Base-by-base conservation (phyloP, 225 moss, liverwort and hornwort species). In the Sphagnum tenellum region DNA sequence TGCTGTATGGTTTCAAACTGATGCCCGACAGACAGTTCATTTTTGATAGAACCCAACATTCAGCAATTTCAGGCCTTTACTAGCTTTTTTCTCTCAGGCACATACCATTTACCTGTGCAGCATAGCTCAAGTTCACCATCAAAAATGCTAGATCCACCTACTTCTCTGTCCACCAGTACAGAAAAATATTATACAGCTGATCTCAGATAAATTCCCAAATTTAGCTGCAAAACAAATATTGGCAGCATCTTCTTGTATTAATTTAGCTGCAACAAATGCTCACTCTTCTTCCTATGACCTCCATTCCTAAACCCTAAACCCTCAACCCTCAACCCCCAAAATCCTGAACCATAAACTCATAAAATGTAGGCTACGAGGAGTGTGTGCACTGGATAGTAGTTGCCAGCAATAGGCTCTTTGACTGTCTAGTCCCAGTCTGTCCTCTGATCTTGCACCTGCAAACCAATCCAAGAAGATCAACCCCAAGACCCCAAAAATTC, bases 381-480 rank as follows among this genome's bases (percentile, higher is more conserved):
- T 50, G 44, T 67, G 29, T 29, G 29, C 1, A 92, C 94, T 59
- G 98, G 98, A 76, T 99, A 99, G 57, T 99, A 99, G 69, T 99
- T 99, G 72, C 93, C 93, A 5, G 98, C 98, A 70, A 93, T 63
- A 66, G 88, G 89, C 72, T 99, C 90, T 49, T 78, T 86, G 46
- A 99, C 90, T 62, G 86, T 79, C 69, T 89, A 68, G n/a, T 82
- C 78, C 93, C 90, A 99, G 61, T 99, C 98, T 12, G 87, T 49
- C 64, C 93, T 79, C 73, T 81, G 83, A 73, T 99, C 81, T 53
- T 87, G 82, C 60, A 90, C 81, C 95, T 95, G 70, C 61, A 75
- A 49, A 57, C 55, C 61, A 29, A 29, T 29, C 29, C 29, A 29
- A 29, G 29, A 29, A 29, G 29, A 29, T 29, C 29, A 29, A 29